These are phyloP conservation scores for Scedosporium aurantiacum DNA, from an alignment of 2,329 filamentous ascomycete genomes.

Conservation along the genomic window DNA sequence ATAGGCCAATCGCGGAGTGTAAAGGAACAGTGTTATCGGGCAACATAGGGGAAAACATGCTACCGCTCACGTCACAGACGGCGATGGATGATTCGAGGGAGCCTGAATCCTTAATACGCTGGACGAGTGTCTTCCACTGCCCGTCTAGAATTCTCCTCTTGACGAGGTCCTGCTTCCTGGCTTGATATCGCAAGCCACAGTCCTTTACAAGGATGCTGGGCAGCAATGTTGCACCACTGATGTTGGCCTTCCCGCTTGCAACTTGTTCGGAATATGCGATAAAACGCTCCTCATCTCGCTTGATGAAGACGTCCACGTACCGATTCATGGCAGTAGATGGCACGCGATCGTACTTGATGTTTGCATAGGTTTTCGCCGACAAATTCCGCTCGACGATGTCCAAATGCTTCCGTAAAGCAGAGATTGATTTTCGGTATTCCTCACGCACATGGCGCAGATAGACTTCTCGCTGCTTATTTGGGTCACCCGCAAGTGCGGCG, in stretches of 20 bases:
- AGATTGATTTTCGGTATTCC: slow-evolving; percentile 37
- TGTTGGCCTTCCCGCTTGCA: slow-evolving; percentile 32
- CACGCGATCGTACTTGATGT: slow-evolving; percentile 46
- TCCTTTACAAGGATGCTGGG: slow-evolving; percentile 35
- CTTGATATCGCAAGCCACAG: background rate
- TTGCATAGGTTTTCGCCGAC: slow-evolving; percentile 28
- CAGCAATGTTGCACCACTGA: slow-evolving; percentile 44
- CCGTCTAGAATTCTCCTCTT: slow-evolving; percentile 24
- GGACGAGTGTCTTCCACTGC: slow-evolving; percentile 48
- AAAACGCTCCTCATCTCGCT: slow-evolving; percentile 40
- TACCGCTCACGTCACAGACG: slow-evolving; percentile 46
- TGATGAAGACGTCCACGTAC: slow-evolving; percentile 36
- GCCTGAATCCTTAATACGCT: slow-evolving; percentile 44
- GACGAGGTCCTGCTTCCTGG: slow-evolving; percentile 14
- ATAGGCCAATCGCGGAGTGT: slow-evolving; percentile 43
- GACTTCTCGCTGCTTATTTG: slow-evolving; percentile 25
- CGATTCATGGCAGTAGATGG: slow-evolving; percentile 46
- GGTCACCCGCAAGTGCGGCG: slow-evolving; percentile 10
- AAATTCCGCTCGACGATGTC: slow-evolving; percentile 42
- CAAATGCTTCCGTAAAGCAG: slow-evolving; percentile 40
- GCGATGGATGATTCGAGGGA: slow-evolving; percentile 41
- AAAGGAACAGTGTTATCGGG: slow-evolving; percentile 36
- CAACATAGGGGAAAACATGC: slow-evolving; percentile 31
- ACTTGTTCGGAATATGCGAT: slow-evolving; percentile 37
- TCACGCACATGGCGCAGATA: slow-evolving; percentile 45